Percentiles rank a stretch among this genome's conserved stretches.
phyloP scores from a whole-genome alignment of 2,329 filamentous ascomycete genomes.

The Tolypocladium paradoxum region DNA sequence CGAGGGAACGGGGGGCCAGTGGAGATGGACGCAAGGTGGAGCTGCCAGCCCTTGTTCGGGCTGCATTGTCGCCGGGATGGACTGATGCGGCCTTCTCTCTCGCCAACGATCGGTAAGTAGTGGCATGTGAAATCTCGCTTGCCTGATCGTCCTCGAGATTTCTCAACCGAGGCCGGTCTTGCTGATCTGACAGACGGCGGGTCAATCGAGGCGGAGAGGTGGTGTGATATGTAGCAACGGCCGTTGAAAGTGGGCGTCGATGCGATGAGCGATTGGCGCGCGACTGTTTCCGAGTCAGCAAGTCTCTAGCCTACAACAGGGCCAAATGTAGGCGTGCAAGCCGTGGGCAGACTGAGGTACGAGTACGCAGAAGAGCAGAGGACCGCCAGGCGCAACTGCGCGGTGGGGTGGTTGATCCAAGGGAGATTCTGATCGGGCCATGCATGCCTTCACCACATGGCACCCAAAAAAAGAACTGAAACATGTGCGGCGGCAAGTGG shows the following conservation, averaged over 20 bases:
- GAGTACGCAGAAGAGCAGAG: neutral
- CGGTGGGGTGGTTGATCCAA: neutral
- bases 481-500: neutral
- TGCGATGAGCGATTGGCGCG: slow-evolving; percentile 34
- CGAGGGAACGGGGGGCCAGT: slow-evolving; percentile 36
- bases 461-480: too few relatives aligned
- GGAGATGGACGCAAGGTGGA: slow-evolving; percentile 31
- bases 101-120: slow-evolving; percentile 30
- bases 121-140: slow-evolving; percentile 27
- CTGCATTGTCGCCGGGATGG: slow-evolving; percentile 25
- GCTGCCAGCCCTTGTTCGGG: slow-evolving; percentile 19
- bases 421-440: neutral
- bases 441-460: neutral
- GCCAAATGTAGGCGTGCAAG: neutral
- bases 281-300: slow-evolving; percentile 25
- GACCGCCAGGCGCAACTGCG: neutral
- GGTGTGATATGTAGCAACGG: slow-evolving; percentile 35
- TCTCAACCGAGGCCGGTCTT: slow-evolving; percentile 30
- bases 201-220: slow-evolving; percentile 38
- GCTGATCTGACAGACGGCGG: slow-evolving; percentile 47
- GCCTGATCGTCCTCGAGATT: slow-evolving; percentile 34
- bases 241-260: slow-evolving; percentile 43
- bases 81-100: slow-evolving; percentile 32
- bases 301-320: neutral
- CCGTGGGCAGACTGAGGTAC: neutral